Base-by-base conservation (phyloP, 305 asterid species). In the Rubia peregrina region DNA sequence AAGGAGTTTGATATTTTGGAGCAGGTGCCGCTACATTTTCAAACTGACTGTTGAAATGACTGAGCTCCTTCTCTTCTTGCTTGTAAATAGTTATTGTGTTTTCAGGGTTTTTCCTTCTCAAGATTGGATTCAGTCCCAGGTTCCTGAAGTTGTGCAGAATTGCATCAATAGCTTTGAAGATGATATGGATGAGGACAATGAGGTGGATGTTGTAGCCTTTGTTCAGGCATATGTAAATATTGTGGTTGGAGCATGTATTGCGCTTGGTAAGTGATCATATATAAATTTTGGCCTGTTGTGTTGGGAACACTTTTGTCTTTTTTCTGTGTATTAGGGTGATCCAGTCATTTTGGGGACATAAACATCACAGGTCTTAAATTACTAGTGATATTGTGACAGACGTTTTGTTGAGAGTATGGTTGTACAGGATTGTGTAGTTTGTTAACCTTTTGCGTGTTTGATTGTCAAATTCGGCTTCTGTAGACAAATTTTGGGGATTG, bases 201-300 rank as follows among this genome's bases (percentile, higher is more conserved):
- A 87, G 76, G 80, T 83, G 85, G 95, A 94, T 72, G 79, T 83
- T 70, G 98, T 91, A 83, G 93, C 92, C 59, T 88, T 85, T 65
- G 88, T 94, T 77, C 95, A 81, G 73, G 99, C 99, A 65, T 91
- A 88, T 74, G 91, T 87, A 75, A 90, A 94, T 81, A 84, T 94
- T 75, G 82, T 91, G 70, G 88, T 85, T 75, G 99, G 99, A 78
- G 91, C 96, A 67, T 91, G 99, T 68, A 84, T 94, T 80, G 85
- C 98, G 62, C 87, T 94, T 44, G 99, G 99, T 94, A 83, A 74
- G 78, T 75, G 55, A 64, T 60, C 49, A 30, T 7, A 30, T 48
- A 22, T 14, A 40, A 26, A 51, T 9, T 40, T 11, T 53, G 53
- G 53, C 19, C 51, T 44, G 36, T 49, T 14, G 33, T 71, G 22